Evolutionary conservation across 2,329 filamentous ascomycete genomes (phyloP).

Genomic region (Pseudocercospora pini-densiflorae): DNA sequence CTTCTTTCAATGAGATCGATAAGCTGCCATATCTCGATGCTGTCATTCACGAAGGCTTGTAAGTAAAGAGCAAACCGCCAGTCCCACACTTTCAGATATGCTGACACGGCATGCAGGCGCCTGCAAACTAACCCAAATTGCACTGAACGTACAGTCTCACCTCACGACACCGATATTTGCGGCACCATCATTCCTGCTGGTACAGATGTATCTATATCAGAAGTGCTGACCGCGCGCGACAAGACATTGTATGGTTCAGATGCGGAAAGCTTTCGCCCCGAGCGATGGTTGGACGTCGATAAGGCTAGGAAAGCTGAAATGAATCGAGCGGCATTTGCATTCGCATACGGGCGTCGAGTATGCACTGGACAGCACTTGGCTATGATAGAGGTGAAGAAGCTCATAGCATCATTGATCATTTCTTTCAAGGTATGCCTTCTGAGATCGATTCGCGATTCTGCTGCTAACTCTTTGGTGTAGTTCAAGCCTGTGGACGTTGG

Average conservation of each 20-base stretch:
- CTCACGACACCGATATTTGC: slow-evolving; percentile 14
- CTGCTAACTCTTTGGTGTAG: neutral
- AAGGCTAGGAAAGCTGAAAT: slow-evolving; percentile 40
- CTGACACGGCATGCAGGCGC: slow-evolving; percentile 4
- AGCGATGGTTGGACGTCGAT: slow-evolving; percentile 53
- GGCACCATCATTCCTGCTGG: slow-evolving; percentile 50
- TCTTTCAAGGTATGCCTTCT: slow-evolving; percentile 12
- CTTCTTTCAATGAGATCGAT: slow-evolving; percentile 14
- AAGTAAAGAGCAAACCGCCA: neutral
- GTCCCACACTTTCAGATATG: neutral
- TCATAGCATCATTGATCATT: slow-evolving; percentile 21
- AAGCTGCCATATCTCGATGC: slow-evolving; percentile 23
- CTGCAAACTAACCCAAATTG: slow-evolving; percentile 9
- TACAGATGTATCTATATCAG: slow-evolving; percentile 49
- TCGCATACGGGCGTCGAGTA: slow-evolving; percentile 51
- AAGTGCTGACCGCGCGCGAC: slow-evolving; percentile 45
- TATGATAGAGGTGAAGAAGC: slow-evolving; percentile 40
- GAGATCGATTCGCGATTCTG: neutral
- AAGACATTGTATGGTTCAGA: slow-evolving; percentile 44
- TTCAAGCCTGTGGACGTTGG: slow-evolving; percentile 12
- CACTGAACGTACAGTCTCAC: slow-evolving; percentile 18
- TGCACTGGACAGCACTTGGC: slow-evolving; percentile 52
- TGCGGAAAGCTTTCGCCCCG: slow-evolving; percentile 50
- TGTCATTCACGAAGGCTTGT: slow-evolving; percentile 19
- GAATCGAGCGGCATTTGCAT: slow-evolving; percentile 51